These are phyloP conservation scores for Leishmania guyanensis DNA, from an alignment of 208 protist genomes.

Conservation along the genomic window DNA sequence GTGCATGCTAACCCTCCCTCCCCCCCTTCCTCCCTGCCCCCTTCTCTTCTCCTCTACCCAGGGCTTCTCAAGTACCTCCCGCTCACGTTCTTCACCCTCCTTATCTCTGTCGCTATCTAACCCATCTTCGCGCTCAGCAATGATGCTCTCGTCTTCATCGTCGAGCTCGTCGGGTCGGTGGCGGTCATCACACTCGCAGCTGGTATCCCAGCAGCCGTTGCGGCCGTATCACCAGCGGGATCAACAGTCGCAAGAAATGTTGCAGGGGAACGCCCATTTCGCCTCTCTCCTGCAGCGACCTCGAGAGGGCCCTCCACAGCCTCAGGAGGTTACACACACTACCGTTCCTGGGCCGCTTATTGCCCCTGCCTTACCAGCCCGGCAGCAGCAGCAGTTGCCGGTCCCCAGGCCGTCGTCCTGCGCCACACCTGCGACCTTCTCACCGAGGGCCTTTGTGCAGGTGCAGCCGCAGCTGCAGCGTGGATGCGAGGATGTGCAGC, in stretches of 20 bases:
- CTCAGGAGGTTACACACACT: background rate
- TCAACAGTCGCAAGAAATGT: background rate
- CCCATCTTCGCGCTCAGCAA: background rate
- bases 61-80: background rate
- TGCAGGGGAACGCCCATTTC: background rate
- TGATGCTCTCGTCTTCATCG: constrained; percentile 12
- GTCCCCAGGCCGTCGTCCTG: background rate
- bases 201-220: background rate
- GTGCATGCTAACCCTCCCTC: too few relatives aligned
- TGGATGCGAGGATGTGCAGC: background rate
- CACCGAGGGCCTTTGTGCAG: background rate
- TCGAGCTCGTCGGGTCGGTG: constrained; percentile 1
- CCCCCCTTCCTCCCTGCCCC: background rate
- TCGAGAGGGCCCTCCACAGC: background rate
- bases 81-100: constrained; percentile 20
- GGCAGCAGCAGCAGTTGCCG: background rate
- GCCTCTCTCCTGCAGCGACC: background rate
- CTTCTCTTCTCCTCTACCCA: background rate
- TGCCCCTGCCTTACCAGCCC: background rate
- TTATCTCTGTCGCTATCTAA: constrained; percentile 24
- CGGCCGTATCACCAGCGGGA: background rate
- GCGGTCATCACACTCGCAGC: background rate
- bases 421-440: background rate
- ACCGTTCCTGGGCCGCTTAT: background rate
- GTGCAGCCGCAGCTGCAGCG: background rate